Conservation (phyloP, 2,329 filamentous ascomycete genomes). For the Colletotrichum sp. region DNA sequence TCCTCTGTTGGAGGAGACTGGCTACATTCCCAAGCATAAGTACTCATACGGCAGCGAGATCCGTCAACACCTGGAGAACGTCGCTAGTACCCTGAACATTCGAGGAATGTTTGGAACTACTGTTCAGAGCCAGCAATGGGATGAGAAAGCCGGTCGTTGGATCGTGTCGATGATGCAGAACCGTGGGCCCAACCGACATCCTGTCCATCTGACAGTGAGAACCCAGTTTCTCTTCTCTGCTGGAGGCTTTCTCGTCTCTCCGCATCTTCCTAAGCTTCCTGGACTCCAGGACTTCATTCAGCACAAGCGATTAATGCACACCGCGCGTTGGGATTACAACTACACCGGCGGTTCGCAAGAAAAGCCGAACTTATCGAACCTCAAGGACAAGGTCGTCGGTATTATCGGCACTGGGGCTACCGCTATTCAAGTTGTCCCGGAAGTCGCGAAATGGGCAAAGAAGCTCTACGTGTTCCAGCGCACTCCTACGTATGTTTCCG, state of each 20-base stretch:
- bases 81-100: slow-evolving; percentile 46
- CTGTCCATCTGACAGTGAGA: slow-evolving; percentile 25
- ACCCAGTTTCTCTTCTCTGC: slow-evolving; percentile 43
- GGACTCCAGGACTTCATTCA: slow-evolving; percentile 33
- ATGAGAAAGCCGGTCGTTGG: slow-evolving; percentile 36
- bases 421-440: slow-evolving; percentile 47
- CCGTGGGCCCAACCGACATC: slow-evolving; percentile 22
- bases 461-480: slow-evolving; percentile 60
- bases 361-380: slow-evolving; percentile 44
- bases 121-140: slow-evolving; percentile 47
- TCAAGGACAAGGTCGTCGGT: slow-evolving; percentile 51
- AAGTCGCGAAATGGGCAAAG: slow-evolving; percentile 50
- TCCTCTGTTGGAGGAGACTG: slow-evolving; percentile 15
- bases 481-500: slow-evolving; percentile 49
- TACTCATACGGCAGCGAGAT: slow-evolving; percentile 43
- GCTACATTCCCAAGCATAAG: slow-evolving; percentile 23
- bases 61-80: slow-evolving; percentile 43
- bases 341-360: slow-evolving; percentile 43
- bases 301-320: slow-evolving; percentile 46
- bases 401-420: slow-evolving; percentile 57
- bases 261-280: slow-evolving; percentile 32
- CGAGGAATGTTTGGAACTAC: slow-evolving; percentile 44
- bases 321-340: slow-evolving; percentile 49
- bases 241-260: slow-evolving; percentile 34
- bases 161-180: slow-evolving; percentile 22